phyloP scores from a whole-genome alignment of 1,284 basidiomycete species.

The Baeospora myosura region DNA sequence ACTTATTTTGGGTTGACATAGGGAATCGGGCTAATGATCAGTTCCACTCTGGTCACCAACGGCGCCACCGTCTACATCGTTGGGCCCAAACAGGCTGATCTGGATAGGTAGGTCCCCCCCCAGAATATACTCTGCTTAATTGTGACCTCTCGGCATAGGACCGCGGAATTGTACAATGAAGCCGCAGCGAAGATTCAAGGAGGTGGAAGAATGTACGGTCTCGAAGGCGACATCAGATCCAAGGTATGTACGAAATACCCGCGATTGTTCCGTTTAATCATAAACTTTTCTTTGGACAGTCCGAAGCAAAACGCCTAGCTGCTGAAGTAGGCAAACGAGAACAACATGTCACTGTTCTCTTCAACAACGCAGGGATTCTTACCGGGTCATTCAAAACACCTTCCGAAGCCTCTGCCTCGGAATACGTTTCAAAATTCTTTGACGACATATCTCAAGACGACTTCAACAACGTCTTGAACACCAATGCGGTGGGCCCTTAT shows the following conservation, averaged over 20 bases:
- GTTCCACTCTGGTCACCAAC: conserved; percentile 38
- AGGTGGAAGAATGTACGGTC: conserved; percentile 32
- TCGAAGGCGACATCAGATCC: conserved; percentile 37
- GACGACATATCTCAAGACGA: conserved; percentile 31
- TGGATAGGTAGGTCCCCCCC: conserved; percentile 27
- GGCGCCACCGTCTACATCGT: conserved; percentile 44
- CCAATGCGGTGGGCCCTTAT: conserved; percentile 41
- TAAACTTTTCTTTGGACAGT: conserved; percentile 19
- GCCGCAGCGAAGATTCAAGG: conserved; percentile 24
- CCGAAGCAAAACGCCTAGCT: conserved; percentile 39
- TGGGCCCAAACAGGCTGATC: conserved; percentile 35
- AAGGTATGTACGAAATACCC: conserved; percentile 35
- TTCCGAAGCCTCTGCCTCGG: conserved; percentile 25
- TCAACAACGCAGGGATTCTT: conserved; percentile 29
- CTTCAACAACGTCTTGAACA: conserved; percentile 31
- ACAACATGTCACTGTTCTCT: conserved; percentile 35
- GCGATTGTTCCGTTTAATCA: neutral
- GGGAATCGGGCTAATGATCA: conserved; percentile 46
- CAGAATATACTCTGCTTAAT: neutral
- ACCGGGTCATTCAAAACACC: conserved; percentile 23
- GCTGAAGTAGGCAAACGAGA: conserved; percentile 33
- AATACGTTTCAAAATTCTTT: conserved; percentile 32
- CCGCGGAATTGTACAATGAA: conserved; percentile 32
- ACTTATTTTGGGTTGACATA: conserved; percentile 13
- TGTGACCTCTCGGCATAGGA: conserved; percentile 16